Base-by-base conservation (phyloP, 345 rosid genomes). In the Boechera stricta region DNA sequence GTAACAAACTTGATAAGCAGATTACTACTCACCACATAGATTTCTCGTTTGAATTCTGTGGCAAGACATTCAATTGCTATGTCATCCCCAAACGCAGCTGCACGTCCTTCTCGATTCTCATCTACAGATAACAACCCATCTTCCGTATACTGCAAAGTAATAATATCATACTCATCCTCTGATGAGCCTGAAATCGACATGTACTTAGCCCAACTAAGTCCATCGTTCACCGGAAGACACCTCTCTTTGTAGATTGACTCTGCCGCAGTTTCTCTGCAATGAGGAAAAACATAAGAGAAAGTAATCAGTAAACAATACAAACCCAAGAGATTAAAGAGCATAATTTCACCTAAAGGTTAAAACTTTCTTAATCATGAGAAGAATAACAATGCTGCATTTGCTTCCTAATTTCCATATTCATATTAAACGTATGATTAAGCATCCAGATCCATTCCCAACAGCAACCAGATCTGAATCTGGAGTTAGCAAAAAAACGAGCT, bases 81-180 rank as follows among this genome's bases (percentile, higher is more conserved):
- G 67, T 95, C 98, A 82, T 95, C 99, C n/a, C 99, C 99, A 56
- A 95, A 95, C 1, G 98, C 97, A 0, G 98, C 99, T 5, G 97
- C 91, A 69, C 81, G 94, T 4, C 99, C 99, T 47, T 73, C 79
- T 72, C 94, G 80, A 52, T 93, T 93, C 86, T 93, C 99, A 36
- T 92, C 96, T 42, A 91, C 90, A 39, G 94, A 90, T 55, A 93
- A 85, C 58, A 95, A 87, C 63, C 99, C 99, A 41, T 91, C 99
- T 86, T 92, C 98, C 0, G 96, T 92, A 58, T 95, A 92, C 76
- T 88, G 98, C 86, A 91, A 84, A 54, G 96, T 87, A 79, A 95
- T 87, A 78, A 95, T 93, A 67, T 93, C 92, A 77, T 92, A 82
- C 67, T 93, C 94, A 84, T 95, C 99, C 21, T 90, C 96, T 33